phyloP scores from a whole-genome alignment of 495 filamentous ascomycete species.

The Chaetomium fimeti region DNA sequence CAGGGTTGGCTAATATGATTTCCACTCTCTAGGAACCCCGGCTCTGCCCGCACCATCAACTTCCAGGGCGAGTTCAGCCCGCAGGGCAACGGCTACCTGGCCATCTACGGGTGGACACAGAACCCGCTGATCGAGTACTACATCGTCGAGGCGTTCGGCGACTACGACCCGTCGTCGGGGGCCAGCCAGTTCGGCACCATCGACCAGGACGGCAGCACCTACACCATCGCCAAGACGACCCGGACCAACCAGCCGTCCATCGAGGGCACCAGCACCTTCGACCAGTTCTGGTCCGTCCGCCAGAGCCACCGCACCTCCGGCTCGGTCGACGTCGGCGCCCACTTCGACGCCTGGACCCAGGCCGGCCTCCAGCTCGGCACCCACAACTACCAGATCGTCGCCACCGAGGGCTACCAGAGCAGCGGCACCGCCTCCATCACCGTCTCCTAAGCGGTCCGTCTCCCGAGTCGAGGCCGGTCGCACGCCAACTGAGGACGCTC shows the following conservation, averaged over 20 bases:
- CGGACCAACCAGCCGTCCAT: constrained; percentile 62
- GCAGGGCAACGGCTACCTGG: constrained; percentile 55
- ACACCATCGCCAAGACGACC: constrained; percentile 61
- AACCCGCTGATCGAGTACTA: constrained; percentile 62
- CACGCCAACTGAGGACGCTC: neutral
- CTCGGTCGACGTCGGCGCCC: constrained; percentile 48
- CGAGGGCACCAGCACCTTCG: constrained; percentile 54
- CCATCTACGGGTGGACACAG: constrained; percentile 60
- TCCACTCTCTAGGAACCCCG: constrained; percentile 43
- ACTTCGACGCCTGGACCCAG: constrained; percentile 59
- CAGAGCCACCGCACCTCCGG: constrained; percentile 46
- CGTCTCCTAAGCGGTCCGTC: constrained; percentile 31
- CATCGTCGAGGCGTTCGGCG: constrained; percentile 56
- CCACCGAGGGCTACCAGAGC: constrained; percentile 58
- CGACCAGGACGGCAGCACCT: constrained; percentile 58
- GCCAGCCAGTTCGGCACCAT: constrained; percentile 55
- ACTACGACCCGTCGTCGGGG: constrained; percentile 54
- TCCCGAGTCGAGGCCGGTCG: too few relatives aligned
- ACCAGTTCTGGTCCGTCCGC: constrained; percentile 59
- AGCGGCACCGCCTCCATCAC: constrained; percentile 54
- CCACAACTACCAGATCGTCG: constrained; percentile 59
- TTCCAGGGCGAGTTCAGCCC: constrained; percentile 53
- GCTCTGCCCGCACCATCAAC: constrained; percentile 46
- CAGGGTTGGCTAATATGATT: constrained; percentile 42
- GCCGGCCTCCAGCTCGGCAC: constrained; percentile 52